Evolutionary conservation across 345 rosid species (phyloP), one percentile per base, ranked within the genome.

Genomic region (Lumnitzera littorea): DNA sequence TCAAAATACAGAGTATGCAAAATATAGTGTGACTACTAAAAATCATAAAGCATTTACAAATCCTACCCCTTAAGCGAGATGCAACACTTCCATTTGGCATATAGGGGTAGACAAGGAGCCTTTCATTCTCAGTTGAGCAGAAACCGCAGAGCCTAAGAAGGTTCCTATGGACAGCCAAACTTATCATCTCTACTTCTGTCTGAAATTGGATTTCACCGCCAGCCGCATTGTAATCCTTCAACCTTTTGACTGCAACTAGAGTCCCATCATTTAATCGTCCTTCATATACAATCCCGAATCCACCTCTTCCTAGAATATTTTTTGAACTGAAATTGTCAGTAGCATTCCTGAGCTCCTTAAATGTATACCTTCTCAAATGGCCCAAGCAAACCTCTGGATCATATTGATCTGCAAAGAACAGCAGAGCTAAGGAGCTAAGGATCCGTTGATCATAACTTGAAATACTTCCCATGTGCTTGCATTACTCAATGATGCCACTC

Each of bases 71-170:
- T 67, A 95, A 82, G 59, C 91, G 84, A 66, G 94, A 94, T 7
- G 96, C 96, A 4, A 94, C 99, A 36, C 97, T 94, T 52, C 97
- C 99, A 74, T 94, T 94, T 0, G 85, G 82, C 99, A 91, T 95
- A 63, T 88, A 88, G 36, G 96, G 99, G 57, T 95, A 95, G 61
- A 95, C 96, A 56, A 95, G 88, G 58, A 95, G 85, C 67, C 99
- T 69, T 69, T 95, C 98, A 16, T 78, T 85, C 79, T 88, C 96
- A 24, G 91, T 91, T 2, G 89, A 76, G 80, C 99, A 95, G 72
- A 95, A 91, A 14, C 99, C 99, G 15, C 82, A 82, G 13, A 95
- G 99, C 80, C 99, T 78, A 31, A 95, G 94, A 54, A 95, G 98
- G 82, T 95, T 95, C 57, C 94, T 84, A 67, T 95, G 98, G 58